These are phyloP conservation scores for Kernera saxatilis DNA, from an alignment of 345 rosid species.

Conservation along the genomic window DNA sequence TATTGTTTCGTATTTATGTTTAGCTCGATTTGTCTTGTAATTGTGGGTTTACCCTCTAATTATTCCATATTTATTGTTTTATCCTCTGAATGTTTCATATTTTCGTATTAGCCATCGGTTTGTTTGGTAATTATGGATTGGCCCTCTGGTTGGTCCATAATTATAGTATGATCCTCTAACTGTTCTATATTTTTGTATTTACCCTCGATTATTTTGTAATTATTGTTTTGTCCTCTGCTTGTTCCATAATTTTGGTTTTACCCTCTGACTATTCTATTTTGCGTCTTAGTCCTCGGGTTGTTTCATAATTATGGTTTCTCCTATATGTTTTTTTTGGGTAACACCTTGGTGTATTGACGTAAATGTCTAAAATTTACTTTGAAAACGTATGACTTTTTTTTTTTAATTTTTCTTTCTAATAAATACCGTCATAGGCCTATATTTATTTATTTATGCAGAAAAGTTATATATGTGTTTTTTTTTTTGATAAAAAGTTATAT, in stretches of 20 bases:
- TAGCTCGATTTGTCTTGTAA: background rate
- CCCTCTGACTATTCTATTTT: too few species aligned
- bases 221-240: too few species aligned
- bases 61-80: too few species aligned
- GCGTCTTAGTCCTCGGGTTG: background rate
- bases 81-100: background rate
- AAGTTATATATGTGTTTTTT: too few species aligned
- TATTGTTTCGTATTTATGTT: background rate
- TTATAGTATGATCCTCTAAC: background rate
- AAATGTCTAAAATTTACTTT: background rate
- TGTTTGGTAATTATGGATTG: too few species aligned
- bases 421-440: background rate
- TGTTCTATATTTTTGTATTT: background rate
- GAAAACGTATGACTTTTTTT: background rate
- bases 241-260: too few species aligned
- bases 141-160: too few species aligned
- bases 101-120: background rate
- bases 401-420: background rate
- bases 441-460: background rate
- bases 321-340: background rate
- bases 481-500: too few species aligned
- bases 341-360: background rate
- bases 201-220: too few species aligned
- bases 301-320: too few species aligned
- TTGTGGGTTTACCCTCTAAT: too few species aligned